These are phyloP conservation scores for Ceratocystis cubensis DNA, from an alignment of 2,329 filamentous ascomycete genomes.

Conservation along the genomic window DNA sequence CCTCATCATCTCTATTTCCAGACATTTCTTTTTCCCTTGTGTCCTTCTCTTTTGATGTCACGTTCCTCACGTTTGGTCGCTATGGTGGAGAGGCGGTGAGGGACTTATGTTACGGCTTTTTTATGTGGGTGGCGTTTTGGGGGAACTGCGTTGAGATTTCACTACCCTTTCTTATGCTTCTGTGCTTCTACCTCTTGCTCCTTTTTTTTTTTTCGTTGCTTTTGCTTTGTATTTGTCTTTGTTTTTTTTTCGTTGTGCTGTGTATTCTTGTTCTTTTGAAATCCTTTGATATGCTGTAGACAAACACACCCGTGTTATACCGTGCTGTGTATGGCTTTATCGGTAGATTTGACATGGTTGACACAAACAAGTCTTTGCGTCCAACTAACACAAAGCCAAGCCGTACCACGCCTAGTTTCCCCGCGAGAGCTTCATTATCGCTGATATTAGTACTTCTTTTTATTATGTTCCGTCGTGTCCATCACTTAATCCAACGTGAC, in stretches of 20 bases:
- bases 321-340: too few species aligned
- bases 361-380: too few species aligned
- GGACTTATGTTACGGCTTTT: neutral
- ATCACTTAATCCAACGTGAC: too few species aligned
- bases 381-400: too few species aligned
- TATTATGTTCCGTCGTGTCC: too few species aligned
- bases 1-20: neutral
- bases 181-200: neutral
- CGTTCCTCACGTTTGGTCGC: conserved; percentile 8
- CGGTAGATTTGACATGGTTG: too few species aligned
- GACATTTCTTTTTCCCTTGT: conserved; percentile 9
- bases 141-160: conserved; percentile 6
- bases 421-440: neutral
- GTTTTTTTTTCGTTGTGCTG: neutral
- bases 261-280: neutral
- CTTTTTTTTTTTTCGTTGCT: neutral
- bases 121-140: conserved; percentile 8
- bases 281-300: too few species aligned
- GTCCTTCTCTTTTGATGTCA: conserved; percentile 5
- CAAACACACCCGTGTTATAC: too few species aligned
- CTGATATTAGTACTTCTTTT: neutral
- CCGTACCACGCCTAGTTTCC: too few species aligned
- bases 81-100: neutral
- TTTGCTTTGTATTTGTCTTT: neutral
- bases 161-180: neutral